Percentiles rank a stretch among this genome's conserved stretches.
These are phyloP conservation scores for Wallacemonas rigidus DNA, from an alignment of 208 protist species.

Conservation along the genomic window DNA sequence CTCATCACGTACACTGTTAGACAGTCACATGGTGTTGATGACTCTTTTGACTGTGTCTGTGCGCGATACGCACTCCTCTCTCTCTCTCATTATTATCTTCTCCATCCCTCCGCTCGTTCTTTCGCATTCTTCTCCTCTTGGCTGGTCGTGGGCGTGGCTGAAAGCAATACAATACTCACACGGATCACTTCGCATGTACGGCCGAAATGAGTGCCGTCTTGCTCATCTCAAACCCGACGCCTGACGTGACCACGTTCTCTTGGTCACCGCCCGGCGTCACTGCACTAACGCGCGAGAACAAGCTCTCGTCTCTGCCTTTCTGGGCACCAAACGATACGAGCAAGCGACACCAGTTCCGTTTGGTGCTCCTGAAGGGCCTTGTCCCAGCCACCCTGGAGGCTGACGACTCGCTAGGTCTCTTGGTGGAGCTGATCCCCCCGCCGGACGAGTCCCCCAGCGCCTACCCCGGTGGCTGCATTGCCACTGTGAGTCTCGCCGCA, in stretches of 20 bases:
- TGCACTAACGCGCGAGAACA: conserved; percentile 73
- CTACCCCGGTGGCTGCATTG: conserved; percentile 54
- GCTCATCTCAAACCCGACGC: conserved; percentile 59
- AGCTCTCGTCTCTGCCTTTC: conserved; percentile 79
- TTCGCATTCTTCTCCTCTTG: too few relatives aligned
- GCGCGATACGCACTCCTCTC: too few relatives aligned
- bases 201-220: conserved; percentile 41
- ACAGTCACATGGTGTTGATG: too few relatives aligned
- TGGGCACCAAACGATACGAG: conserved; percentile 63
- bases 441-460: conserved; percentile 26
- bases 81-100: too few relatives aligned
- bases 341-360: conserved; percentile 65
- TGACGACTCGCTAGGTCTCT: conserved; percentile 49
- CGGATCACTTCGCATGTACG: too few relatives aligned
- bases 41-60: too few relatives aligned
- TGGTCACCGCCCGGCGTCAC: conserved; percentile 44
- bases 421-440: conserved; percentile 77
- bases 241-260: conserved; percentile 46
- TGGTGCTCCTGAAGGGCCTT: conserved; percentile 71
- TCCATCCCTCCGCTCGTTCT: too few relatives aligned
- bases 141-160: too few relatives aligned
- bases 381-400: conserved; percentile 19
- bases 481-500: conserved; percentile 51
- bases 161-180: too few relatives aligned
- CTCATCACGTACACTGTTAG: too few relatives aligned